Evolutionary conservation across 306 rosid genomes (phyloP), one percentile per base, ranked within the genome.

Genomic region (Cicer cuneatum): DNA sequence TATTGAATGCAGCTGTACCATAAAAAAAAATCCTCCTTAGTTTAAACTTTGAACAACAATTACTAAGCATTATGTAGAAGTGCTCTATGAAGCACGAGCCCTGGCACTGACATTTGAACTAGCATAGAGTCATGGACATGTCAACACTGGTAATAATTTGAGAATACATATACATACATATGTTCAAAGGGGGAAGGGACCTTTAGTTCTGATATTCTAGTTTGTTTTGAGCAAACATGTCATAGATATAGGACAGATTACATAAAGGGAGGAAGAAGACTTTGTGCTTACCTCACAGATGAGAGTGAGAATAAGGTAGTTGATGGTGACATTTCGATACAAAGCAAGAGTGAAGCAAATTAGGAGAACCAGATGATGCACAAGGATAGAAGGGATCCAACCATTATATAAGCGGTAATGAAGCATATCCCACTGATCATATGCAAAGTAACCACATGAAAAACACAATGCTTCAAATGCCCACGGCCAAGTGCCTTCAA

Each of bases 391-490:
- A 59, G 97, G 97, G 51, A 94, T 82, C 88, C 89, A 86, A 48
- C 97, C 96, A 73, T 37, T 89, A 74, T 94, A 92, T 8, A 92
- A 78, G 71, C 86, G 80, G 65, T 82, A 78, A 15, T 15, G 87
- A 77, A 94, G 90, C 99, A 94, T 94, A 83, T 92, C 97, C 92
- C 88, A 92, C 83, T 94, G 99, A 79, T 90, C 99, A 77, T 92
- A 92, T 29, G 99, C 99, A 85, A 94, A 94, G 86, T 94, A 94
- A 74, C 97, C 99, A 63, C 96, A 88, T n/a, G 97, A 94, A 85
- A 94, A 87, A 84, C 96, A 89, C 88, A 94, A 51, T 48, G 97
- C 92, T 38, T 86, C 85, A 84, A 86, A 85, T 8, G 93, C 96
- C 97, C 99, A 85, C 5, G 93, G 87, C 97, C 97, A 91, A 60